Base-by-base conservation (phyloP, 805 yeast species). In the Limtongozyma cylindracea region DNA sequence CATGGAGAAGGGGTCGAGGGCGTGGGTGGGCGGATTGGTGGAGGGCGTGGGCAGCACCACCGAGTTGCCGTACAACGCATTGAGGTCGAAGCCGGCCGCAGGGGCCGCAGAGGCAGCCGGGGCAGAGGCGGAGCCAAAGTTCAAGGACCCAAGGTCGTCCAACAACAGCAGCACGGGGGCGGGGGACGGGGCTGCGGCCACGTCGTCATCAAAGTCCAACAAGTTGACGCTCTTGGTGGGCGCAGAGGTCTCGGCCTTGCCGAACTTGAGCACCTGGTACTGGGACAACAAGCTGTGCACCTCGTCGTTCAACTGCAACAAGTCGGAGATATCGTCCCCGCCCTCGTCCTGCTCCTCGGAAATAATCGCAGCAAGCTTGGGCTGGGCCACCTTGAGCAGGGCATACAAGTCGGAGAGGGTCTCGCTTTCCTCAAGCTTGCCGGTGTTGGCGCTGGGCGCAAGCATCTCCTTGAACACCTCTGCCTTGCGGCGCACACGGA, bases 401-500 rank as follows among this genome's bases (percentile, higher is more conserved):
- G 67, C 56, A 34, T 67, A 74, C 25, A 88, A 54, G 34, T 88
- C 96, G 21, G 56, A 52, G 11, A 76, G 42, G 3, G 93, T 82
- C 32, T 84, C 96, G 8, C 48, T 36, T 21, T 53, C 61, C 19
- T 35, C 51, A 30, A 36, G 45, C 3, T 55, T 53, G 4, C 50
- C 39, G 15, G 49, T 47, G 17, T 53, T 37, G 25, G 43, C 39
- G 8, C 66, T 44, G 20, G 59, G 47, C 31, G 49, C 45, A 27
- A 84, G 51, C 94, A 88, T 82, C 33, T 84, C 95, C 25, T 70
- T 69, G 29, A 88, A 62, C 20, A 88, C 53, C 30, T 76, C 91
- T 9, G 78, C 74, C 46, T 88, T 88, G 25, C 92, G 61, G 33
- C 65, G 69, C 35, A 88, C 56, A 39, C 74, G 70, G 21, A 73